Evolutionary conservation across 2,329 filamentous ascomycete genomes (phyloP).

Genomic region (Clarireedia homoeocarpa): DNA sequence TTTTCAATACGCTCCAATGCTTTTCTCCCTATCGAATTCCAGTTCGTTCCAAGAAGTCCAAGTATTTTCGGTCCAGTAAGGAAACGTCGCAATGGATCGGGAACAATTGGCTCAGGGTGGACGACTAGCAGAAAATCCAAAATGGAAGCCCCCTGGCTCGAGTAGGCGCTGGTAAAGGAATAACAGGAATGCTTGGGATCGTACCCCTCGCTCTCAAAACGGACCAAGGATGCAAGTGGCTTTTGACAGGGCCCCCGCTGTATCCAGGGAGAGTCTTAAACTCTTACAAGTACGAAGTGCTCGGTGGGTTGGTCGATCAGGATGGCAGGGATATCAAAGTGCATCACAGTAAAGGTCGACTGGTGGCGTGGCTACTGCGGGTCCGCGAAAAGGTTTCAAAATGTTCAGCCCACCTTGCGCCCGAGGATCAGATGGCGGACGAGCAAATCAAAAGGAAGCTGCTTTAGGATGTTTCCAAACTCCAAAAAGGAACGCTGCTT

Average conservation of each 20-base stretch:
- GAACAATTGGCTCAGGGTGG: constrained; percentile 5
- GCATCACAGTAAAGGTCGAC: background rate
- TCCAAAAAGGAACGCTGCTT: background rate
- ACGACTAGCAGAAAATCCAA: background rate
- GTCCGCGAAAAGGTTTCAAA: constrained; percentile 5
- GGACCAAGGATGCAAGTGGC: constrained; percentile 10
- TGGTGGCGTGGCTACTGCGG: constrained; percentile 8
- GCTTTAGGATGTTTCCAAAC: background rate
- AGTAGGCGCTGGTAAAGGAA: constrained; percentile 10
- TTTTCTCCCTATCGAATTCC: constrained; percentile 2
- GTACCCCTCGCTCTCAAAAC: constrained; percentile 8
- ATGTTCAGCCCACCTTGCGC: constrained; percentile 3
- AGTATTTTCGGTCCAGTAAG: constrained; percentile 8
- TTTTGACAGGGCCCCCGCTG: background rate
- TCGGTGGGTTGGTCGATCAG: background rate
- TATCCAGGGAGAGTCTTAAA: background rate
- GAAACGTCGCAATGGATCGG: background rate
- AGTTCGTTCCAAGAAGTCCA: constrained; percentile 1
- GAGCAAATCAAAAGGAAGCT: constrained; percentile 4
- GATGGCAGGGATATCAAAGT: constrained; percentile 3
- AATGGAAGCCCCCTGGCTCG: background rate
- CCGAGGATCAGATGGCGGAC: constrained; percentile 8
- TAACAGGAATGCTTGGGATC: constrained; percentile 10
- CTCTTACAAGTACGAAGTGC: no score
- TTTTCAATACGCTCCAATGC: constrained; percentile 5